Conservation (phyloP, 2,329 filamentous ascomycete species). For the Blastomyces emzantsi region DNA sequence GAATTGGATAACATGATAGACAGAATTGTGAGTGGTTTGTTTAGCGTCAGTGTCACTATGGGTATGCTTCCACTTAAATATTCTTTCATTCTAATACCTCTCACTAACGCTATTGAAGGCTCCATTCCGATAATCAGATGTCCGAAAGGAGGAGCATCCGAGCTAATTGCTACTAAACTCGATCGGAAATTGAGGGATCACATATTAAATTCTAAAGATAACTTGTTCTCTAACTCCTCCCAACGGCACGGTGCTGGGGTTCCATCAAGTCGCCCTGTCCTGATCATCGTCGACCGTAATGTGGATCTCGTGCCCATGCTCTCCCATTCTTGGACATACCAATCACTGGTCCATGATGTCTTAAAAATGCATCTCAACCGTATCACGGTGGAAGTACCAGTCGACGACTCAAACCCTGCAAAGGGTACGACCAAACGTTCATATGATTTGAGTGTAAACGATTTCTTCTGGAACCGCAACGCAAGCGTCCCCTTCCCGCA, state of each 20-base stretch:
- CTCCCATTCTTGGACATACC: slow-evolving; percentile 91
- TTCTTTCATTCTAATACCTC: neutral
- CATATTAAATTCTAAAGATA: slow-evolving; percentile 95
- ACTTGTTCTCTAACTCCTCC: slow-evolving; percentile 64
- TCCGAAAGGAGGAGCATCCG: slow-evolving; percentile 83
- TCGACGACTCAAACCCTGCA: slow-evolving; percentile 65
- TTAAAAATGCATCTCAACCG: slow-evolving; percentile 78
- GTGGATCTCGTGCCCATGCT: slow-evolving; percentile 96
- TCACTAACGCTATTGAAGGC: slow-evolving; percentile 43
- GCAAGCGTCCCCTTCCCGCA: slow-evolving; percentile 85
- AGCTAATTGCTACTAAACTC: slow-evolving; percentile 87
- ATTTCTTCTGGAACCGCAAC: slow-evolving; percentile 97
- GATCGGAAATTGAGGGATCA: slow-evolving; percentile 95
- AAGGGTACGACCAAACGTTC: slow-evolving; percentile 75
- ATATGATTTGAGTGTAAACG: slow-evolving; percentile 80
- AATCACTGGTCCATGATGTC: slow-evolving; percentile 74
- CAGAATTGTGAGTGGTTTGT: slow-evolving; percentile 88
- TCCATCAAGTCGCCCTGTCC: slow-evolving; percentile 69
- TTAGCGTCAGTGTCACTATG: slow-evolving; percentile 98
- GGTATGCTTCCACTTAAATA: slow-evolving; percentile 43
- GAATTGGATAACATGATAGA: slow-evolving; percentile 82
- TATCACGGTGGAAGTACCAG: slow-evolving; percentile 79
- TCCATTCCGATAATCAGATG: slow-evolving; percentile 93
- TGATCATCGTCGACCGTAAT: slow-evolving; percentile 90
- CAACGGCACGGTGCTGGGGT: slow-evolving; percentile 55